Base-by-base conservation (phyloP, 129 eudicot genomes). In the Flaveria ramosissima region DNA sequence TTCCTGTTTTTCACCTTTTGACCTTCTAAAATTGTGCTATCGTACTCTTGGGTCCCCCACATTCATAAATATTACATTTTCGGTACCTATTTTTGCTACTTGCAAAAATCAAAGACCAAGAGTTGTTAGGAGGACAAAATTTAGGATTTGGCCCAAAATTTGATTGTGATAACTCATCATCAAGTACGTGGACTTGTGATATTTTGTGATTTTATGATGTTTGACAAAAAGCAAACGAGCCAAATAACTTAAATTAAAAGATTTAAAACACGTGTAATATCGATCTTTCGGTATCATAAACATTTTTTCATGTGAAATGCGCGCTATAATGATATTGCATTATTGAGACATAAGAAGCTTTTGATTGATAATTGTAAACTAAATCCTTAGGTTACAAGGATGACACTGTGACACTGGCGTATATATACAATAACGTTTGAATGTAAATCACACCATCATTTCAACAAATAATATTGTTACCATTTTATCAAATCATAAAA, bases 141-240 rank as follows among this genome's bases (percentile, higher is more conserved):
- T 52, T 63, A 61, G 30, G 72, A 71, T 77, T 71, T 48, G 72
- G 39, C 77, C 63, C 53, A 41, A 51, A 50, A 73, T 80, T 64
- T 80, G 75, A 80, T 74, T 26, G 80, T 56, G 84, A 80, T 66
- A 73, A 64, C 79, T 73, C 83, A 43, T 52, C 23, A 66, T 65
- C 46, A 73, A 41, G 7, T 41, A 65, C 36, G 73, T 77, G 70
- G 79, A 9, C 45, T 77, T 53, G 39, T 59, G 42, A 57, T 75
- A 27, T 48, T 36, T 9, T 61, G 19, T 27, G 68, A 59, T 78
- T 78, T 21, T 0, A 15, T 56, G 68, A 47, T 60, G 60, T 24
- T 56, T 14, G 50, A 41, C 53, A 41, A 27, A 24, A 75, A 48
- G 1, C 2, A 50, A 12, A 17, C 41, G 21, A 32, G 48, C 17